These are phyloP conservation scores for Pulicaria dysenterica DNA, from an alignment of 129 eudicot species.

Conservation along the genomic window DNA sequence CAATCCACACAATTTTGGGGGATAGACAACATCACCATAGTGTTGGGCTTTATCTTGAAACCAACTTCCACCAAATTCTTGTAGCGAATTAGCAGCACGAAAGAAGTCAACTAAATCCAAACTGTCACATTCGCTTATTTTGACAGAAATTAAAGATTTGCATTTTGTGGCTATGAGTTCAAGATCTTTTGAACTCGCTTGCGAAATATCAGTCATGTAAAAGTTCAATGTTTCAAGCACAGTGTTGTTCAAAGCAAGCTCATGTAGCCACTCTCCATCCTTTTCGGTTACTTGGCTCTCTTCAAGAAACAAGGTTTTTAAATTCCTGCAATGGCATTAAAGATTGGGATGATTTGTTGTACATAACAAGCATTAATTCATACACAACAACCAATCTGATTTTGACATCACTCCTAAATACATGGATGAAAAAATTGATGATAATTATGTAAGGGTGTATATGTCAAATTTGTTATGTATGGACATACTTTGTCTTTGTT, in stretches of 20 bases:
- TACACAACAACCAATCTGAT: no score
- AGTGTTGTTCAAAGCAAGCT: conserved; percentile 69
- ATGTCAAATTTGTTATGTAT: no score
- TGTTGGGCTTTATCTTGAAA: conserved; percentile 49
- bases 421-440: no score
- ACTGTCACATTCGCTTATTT: conserved; percentile 70
- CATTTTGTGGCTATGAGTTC: conserved; percentile 74
- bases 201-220: conserved; percentile 67
- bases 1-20: conserved; percentile 57
- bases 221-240: conserved; percentile 69
- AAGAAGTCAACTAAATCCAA: conserved; percentile 55
- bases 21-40: conserved; percentile 49
- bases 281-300: conserved; percentile 61
- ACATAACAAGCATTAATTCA: no score
- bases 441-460: no score
- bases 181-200: conserved; percentile 56
- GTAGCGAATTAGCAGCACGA: conserved; percentile 52
- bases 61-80: conserved; percentile 83
- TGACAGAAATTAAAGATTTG: conserved; percentile 51
- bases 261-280: conserved; percentile 75
- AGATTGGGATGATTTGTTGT: neutral
- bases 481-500: no score
- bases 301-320: conserved; percentile 66
- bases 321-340: conserved; percentile 46
- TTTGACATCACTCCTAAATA: no score